These are phyloP conservation scores for Neurospora discreta DNA, from an alignment of 495 filamentous ascomycete genomes.

Conservation along the genomic window DNA sequence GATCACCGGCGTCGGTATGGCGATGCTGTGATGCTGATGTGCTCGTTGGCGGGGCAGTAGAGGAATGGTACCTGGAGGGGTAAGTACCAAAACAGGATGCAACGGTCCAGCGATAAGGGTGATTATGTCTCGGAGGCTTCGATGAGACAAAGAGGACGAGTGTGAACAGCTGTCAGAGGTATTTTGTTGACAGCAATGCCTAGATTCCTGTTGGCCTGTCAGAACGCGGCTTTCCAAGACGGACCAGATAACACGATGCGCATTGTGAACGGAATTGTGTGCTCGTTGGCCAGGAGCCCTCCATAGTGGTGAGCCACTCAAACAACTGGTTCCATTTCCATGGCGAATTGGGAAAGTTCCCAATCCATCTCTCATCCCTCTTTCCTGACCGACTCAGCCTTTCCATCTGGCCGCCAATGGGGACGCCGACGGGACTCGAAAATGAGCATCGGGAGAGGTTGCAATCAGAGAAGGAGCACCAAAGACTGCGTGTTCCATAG, in stretches of 20 bases:
- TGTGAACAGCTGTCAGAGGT: not conserved
- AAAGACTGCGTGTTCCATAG: not conserved
- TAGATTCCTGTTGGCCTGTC: not conserved
- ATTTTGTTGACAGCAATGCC: not conserved
- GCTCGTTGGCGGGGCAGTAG: slow-evolving; percentile 1
- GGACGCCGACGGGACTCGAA: not conserved
- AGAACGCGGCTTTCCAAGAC: not conserved
- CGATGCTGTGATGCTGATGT: not conserved
- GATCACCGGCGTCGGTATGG: not conserved
- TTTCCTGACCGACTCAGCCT: not conserved
- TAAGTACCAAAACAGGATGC: slow-evolving; percentile 2
- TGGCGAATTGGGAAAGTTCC: not conserved
- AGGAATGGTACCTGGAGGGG: too few relatives aligned
- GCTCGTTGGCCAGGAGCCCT: not conserved
- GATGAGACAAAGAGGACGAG: not conserved
- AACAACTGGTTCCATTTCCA: not conserved
- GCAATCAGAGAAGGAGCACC: not conserved
- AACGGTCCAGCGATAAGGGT: slow-evolving; percentile 10
- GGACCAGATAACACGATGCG: not conserved
- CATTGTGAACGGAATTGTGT: not conserved
- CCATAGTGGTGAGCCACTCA: not conserved
- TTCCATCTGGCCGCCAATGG: not conserved
- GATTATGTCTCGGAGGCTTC: slow-evolving; percentile 5
- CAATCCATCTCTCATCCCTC: not conserved
- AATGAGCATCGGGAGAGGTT: not conserved